These are phyloP conservation scores for Globisporangium spiculum DNA, from an alignment of 352 stramenopile genomes.

Conservation along the genomic window DNA sequence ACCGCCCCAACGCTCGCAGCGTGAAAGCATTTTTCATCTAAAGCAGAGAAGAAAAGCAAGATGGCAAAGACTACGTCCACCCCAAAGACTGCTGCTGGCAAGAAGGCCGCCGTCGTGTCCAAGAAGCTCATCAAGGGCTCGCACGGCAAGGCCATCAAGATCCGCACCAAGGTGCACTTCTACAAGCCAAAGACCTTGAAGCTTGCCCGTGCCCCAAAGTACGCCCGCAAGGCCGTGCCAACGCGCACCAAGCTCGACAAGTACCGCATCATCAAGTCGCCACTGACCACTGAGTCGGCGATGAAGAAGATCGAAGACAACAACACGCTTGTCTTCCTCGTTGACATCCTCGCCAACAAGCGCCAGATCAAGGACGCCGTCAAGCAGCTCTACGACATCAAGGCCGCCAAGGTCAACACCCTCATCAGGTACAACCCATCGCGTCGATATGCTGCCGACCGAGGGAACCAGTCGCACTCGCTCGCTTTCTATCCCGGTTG, in stretches of 20 bases:
- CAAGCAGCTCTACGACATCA: slow-evolving; percentile 99
- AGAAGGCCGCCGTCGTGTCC: slow-evolving; percentile 91
- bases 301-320: slow-evolving; percentile 99
- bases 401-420: slow-evolving; percentile 99
- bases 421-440: slow-evolving; percentile 96
- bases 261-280: slow-evolving; percentile 99
- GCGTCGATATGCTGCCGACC: slow-evolving; percentile 63
- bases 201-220: slow-evolving; percentile 94
- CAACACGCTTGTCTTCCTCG: slow-evolving; percentile 99
- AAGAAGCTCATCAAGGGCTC: slow-evolving; percentile 96
- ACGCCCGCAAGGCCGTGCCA: slow-evolving; percentile 91
- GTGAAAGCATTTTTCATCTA: slow-evolving; percentile 27
- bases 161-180: slow-evolving; percentile 99
- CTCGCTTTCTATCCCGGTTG: slow-evolving; percentile 14
- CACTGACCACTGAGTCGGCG: slow-evolving; percentile 98
- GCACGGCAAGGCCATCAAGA: slow-evolving; percentile 97
- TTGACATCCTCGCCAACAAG: slow-evolving; percentile 99
- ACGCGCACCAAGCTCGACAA: slow-evolving; percentile 97
- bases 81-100: slow-evolving; percentile 82
- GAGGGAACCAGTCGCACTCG: slow-evolving; percentile 18
- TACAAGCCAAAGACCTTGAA: slow-evolving; percentile 99
- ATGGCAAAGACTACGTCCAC: slow-evolving; percentile 68
- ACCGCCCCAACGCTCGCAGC: not conserved
- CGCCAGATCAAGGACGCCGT: slow-evolving; percentile 99
- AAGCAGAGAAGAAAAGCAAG: slow-evolving; percentile 61